Evolutionary conservation across 2,329 filamentous ascomycete genomes (phyloP).

Genomic region (Geosmithia flava): DNA sequence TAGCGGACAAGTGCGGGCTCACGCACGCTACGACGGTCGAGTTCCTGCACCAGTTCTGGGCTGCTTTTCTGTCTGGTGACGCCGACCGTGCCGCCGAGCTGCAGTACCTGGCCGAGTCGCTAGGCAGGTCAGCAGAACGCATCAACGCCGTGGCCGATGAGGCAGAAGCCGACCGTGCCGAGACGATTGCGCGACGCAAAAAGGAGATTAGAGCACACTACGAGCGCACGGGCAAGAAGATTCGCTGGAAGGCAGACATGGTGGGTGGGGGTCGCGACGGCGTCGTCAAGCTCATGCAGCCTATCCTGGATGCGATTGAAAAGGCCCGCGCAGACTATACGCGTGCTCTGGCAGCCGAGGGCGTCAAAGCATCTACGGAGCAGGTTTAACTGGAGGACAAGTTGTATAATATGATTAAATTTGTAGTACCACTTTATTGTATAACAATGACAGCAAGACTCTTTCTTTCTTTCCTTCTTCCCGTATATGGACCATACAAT

Average conservation of each 20-base stretch:
- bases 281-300: slow-evolving; percentile 64
- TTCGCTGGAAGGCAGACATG: slow-evolving; percentile 53
- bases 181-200: slow-evolving; percentile 54
- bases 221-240: slow-evolving; percentile 61
- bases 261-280: slow-evolving; percentile 65
- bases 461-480: background rate
- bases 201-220: slow-evolving; percentile 59
- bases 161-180: slow-evolving; percentile 37
- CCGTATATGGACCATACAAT: background rate
- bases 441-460: background rate
- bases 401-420: background rate
- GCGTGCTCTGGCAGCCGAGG: slow-evolving; percentile 55
- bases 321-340: slow-evolving; percentile 61
- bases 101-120: slow-evolving; percentile 68
- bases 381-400: slow-evolving; percentile 8
- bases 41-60: slow-evolving; percentile 97
- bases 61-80: slow-evolving; percentile 80
- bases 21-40: slow-evolving; percentile 91
- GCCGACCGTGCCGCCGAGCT: slow-evolving; percentile 69
- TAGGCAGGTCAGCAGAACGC: slow-evolving; percentile 52
- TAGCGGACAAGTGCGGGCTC: slow-evolving; percentile 45
- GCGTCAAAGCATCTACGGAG: slow-evolving; percentile 34
- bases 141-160: slow-evolving; percentile 10
- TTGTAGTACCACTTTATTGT: background rate
- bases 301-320: slow-evolving; percentile 58